Conservation (phyloP, 176 grass and related monocot genomes). For the Aegilops tauschii region DNA sequence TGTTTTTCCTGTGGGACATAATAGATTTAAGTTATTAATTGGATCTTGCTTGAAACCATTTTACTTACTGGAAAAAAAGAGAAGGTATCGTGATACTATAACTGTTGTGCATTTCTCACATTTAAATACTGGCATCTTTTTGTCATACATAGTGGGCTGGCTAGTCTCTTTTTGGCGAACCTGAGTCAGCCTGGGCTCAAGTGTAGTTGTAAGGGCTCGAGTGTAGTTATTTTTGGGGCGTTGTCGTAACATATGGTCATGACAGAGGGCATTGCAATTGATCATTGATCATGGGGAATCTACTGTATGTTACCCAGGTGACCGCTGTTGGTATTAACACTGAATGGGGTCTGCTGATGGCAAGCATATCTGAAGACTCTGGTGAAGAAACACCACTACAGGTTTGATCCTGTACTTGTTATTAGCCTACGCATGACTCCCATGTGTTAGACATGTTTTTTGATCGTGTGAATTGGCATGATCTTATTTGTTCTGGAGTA, state of each 20-base stretch:
- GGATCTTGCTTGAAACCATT: neutral
- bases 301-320: conserved; percentile 55
- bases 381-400: conserved; percentile 98
- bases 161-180: neutral
- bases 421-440: neutral
- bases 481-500: conserved; percentile 34
- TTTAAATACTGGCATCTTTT: neutral
- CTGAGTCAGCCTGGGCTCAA: neutral
- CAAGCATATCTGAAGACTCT: conserved; percentile 97
- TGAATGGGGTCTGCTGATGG: conserved; percentile 94
- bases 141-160: neutral
- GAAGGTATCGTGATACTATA: neutral
- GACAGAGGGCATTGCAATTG: neutral
- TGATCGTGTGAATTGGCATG: conserved; percentile 3
- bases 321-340: conserved; percentile 93
- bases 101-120: neutral
- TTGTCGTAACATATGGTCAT: neutral
- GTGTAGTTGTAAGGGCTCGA: neutral
- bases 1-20: neutral
- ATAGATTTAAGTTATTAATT: neutral
- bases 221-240: neutral
- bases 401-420: conserved; percentile 49
- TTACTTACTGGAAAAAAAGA: neutral
- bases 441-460: neutral
- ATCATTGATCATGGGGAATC: neutral